Evolutionary conservation across 345 rosid genomes (phyloP).

Genomic region (Euphorbia peplus): DNA sequence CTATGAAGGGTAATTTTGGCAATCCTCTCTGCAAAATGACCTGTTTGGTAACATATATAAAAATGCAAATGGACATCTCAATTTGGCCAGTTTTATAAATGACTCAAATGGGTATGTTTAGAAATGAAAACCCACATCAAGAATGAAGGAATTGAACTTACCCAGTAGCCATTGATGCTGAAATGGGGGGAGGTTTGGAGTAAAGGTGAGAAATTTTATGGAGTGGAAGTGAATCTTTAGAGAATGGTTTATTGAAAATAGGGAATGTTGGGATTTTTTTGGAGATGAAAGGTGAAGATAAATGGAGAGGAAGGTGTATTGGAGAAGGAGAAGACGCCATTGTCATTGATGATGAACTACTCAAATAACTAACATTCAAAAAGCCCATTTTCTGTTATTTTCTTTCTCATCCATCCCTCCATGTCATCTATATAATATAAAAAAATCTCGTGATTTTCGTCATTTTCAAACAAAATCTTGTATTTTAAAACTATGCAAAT

Average conservation of each 20-base stretch:
- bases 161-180: conserved; percentile 30
- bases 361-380: background rate
- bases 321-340: too few relatives aligned
- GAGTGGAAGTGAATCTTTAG: conserved; percentile 11
- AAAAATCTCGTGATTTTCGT: too few relatives aligned
- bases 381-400: conserved; percentile 2
- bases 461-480: too few relatives aligned
- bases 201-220: conserved; percentile 2
- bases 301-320: background rate
- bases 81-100: too few relatives aligned
- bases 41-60: too few relatives aligned
- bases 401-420: background rate
- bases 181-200: conserved; percentile 5
- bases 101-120: too few relatives aligned
- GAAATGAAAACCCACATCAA: too few relatives aligned
- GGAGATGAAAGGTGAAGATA: background rate
- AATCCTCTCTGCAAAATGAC: too few relatives aligned
- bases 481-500: too few relatives aligned
- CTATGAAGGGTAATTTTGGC: too few relatives aligned
- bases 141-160: conserved; percentile 2
- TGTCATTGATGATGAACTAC: conserved; percentile 12
- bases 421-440: too few relatives aligned
- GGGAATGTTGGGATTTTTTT: background rate
- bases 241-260: background rate
- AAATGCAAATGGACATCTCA: too few relatives aligned